Evolutionary conservation across 139 green algal genomes (phyloP).

Genomic region (Medakamo hakoo): DNA sequence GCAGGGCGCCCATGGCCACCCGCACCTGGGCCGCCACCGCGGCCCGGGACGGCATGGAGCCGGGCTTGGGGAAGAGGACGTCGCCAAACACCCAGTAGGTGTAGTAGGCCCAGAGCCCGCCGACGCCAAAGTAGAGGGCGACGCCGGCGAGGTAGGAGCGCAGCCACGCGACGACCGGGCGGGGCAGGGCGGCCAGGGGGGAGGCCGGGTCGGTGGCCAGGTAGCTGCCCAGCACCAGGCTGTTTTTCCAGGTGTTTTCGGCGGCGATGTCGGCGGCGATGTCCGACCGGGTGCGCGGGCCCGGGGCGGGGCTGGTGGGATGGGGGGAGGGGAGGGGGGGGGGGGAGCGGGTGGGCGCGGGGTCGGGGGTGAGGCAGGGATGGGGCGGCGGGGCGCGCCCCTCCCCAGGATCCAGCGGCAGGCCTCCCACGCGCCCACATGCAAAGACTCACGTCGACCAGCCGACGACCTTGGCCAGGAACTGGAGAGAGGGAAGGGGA

Average conservation of each 20-base stretch:
- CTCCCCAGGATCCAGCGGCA: no score
- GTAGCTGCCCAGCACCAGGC: slow-evolving; percentile 42
- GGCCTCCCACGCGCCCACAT: no score
- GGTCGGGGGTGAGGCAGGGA: no score
- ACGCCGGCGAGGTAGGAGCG: slow-evolving; percentile 54
- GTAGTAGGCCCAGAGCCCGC: slow-evolving; percentile 59
- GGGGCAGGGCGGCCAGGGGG: slow-evolving; percentile 20
- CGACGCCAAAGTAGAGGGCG: slow-evolving; percentile 53
- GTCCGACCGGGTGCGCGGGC: no score
- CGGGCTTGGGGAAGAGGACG: slow-evolving; percentile 38
- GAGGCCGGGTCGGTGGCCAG: slow-evolving; percentile 6
- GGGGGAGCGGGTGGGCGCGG: no score
- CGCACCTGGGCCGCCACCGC: slow-evolving; percentile 67
- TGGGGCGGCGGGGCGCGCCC: no score
- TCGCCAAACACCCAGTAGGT: slow-evolving; percentile 55
- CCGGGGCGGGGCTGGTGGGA: no score
- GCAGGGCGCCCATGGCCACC: slow-evolving; percentile 63
- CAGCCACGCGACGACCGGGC: slow-evolving; percentile 54
- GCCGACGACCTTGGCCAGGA: no score
- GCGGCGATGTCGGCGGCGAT: slow-evolving; percentile 26
- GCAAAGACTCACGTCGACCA: no score
- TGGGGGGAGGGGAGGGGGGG: no score
- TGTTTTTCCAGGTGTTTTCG: slow-evolving; percentile 73
- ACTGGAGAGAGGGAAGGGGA: no score
- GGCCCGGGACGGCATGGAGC: slow-evolving; percentile 30